Conservation (phyloP, 331 rosid genomes). For the Quercus tomentella region DNA sequence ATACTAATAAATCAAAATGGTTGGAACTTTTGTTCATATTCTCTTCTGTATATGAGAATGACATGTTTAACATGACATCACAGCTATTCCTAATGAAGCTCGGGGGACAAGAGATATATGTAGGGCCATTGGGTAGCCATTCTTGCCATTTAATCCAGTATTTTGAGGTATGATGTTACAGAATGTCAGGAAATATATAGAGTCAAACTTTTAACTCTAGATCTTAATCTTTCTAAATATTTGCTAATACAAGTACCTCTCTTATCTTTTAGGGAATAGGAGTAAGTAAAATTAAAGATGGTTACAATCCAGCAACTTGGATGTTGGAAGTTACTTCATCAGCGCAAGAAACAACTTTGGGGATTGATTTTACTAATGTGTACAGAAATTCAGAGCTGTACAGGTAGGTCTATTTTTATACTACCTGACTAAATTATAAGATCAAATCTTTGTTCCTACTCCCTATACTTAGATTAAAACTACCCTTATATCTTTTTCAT, state of each 20-base stretch:
- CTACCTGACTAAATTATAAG: not conserved
- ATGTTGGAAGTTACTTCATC: constrained; percentile 46
- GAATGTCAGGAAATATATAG: not conserved
- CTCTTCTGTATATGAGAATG: not conserved
- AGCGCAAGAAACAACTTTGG: constrained; percentile 39
- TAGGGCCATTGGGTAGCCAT: constrained; percentile 74
- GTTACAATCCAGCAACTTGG: constrained; percentile 50
- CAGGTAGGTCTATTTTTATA: constrained; percentile 18
- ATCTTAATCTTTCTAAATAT: not conserved
- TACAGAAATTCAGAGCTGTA: constrained; percentile 39
- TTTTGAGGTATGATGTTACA: constrained; percentile 51
- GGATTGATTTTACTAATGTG: constrained; percentile 28
- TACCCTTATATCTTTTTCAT: not conserved
- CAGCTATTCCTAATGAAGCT: constrained; percentile 77
- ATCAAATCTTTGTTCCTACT: not conserved
- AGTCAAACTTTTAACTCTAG: not conserved
- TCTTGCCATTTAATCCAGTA: constrained; percentile 58
- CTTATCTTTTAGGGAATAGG: constrained; percentile 33
- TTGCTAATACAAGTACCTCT: not conserved
- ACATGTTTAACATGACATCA: constrained; percentile 13
- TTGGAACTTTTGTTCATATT: not conserved
- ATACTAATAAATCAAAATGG: not conserved
- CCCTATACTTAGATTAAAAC: not conserved
- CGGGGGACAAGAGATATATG: constrained; percentile 82
- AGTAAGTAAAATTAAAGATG: constrained; percentile 1